Base-by-base conservation (phyloP, 768 basidiomycete species). In the Tremella fuciformis region DNA sequence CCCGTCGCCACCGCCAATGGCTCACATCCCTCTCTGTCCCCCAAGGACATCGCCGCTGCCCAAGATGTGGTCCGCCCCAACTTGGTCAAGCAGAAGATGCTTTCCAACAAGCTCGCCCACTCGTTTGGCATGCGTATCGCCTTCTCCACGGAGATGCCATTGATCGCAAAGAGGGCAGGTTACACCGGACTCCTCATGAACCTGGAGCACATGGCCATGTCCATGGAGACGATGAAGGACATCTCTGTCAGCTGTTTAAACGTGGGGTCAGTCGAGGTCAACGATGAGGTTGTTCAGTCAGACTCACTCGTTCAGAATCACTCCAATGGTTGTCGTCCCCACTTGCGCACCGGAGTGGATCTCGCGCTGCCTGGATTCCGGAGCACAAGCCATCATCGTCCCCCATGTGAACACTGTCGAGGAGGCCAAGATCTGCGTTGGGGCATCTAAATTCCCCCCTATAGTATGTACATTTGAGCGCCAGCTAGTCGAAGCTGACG, bases 381-480 rank as follows among this genome's bases (percentile, higher is more conserved):
- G 64, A 1, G 60, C 58, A 16, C 64, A 65, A 41, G 53, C 57
- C 37, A 53, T 65, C 34, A 62, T 65, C 41, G 53, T 65, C 11
- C 64, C 64, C 13, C 64, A 65, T 38, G 64, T 65, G 41, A 58
- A 65, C 53, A 59, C 38, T 24, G 53, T 59, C 8, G 61, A 58
- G 53, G 19, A 62, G 42, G 64, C 64, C 1, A 26, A 56, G 44
- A 59, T 57, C 37, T 62, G 60, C 42, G 64, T 62, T 15, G 25
- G 51, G 19, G 60, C 64, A 1, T 41, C 57, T 26, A 65, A 65
- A 39, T 65, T 58, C 29, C 52, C 57, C 3, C 64, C 64, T 7
- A 39, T 65, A n/a, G 62, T 64, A 34, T 2, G 50, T 52, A 8
- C 4, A 9, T 13, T 29, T n/a, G 8, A 7, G 18, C 19, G 25